phyloP scores from a whole-genome alignment of 345 rosid genomes.

The Microthlaspi erraticum region DNA sequence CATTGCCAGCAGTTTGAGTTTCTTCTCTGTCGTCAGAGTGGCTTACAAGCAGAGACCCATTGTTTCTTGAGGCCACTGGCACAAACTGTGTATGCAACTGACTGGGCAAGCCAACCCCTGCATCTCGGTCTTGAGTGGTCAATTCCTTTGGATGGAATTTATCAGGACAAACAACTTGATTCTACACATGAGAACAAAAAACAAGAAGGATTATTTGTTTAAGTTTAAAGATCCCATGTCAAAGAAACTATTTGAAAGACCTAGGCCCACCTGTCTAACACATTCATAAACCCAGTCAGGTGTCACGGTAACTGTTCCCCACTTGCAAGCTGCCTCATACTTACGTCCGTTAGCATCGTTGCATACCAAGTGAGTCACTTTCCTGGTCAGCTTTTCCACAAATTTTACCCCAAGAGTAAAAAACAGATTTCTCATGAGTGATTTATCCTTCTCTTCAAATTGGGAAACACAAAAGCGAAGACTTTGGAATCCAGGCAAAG shows the following conservation, averaged over 20 bases:
- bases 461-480: conserved; percentile 85
- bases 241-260: conserved; percentile 22
- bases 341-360: conserved; percentile 73
- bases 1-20: conserved; percentile 36
- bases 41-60: conserved; percentile 56
- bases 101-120: conserved; percentile 66
- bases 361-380: conserved; percentile 87
- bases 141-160: conserved; percentile 73
- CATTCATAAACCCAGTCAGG: conserved; percentile 91
- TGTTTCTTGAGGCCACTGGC: conserved; percentile 54
- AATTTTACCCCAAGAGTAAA: conserved; percentile 82
- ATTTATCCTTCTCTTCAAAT: conserved; percentile 73
- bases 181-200: conserved; percentile 51
- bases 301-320: conserved; percentile 70
- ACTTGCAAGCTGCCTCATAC: conserved; percentile 77
- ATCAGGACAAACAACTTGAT: conserved; percentile 65
- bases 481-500: conserved; percentile 82
- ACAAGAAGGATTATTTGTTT: conserved; percentile 6
- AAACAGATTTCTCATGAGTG: conserved; percentile 79
- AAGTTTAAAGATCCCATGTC: conserved; percentile 17
- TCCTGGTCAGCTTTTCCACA: conserved; percentile 64
- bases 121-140: conserved; percentile 69
- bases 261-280: conserved; percentile 70
- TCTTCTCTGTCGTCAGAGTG: conserved; percentile 53
- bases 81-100: conserved; percentile 71